A percentile compares a stretch with the other conserved stretches of the same genome.
Conservation (phyloP, 257 asterid species). For the Mentha longifolia region DNA sequence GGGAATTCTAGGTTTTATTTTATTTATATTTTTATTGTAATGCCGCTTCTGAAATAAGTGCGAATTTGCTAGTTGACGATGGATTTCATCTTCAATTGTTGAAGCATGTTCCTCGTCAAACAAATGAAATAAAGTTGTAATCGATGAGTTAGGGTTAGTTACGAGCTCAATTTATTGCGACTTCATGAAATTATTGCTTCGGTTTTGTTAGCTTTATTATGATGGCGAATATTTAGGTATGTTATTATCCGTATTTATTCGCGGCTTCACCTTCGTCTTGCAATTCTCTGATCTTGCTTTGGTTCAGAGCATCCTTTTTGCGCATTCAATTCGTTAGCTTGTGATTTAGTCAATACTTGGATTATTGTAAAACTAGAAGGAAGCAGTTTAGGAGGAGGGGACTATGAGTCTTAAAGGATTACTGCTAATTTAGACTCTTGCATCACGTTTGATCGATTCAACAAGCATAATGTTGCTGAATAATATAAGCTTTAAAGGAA, state of each 20-base stretch:
- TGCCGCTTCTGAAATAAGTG: slow-evolving; percentile 23
- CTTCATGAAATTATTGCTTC: slow-evolving; percentile 16
- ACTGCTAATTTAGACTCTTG: neutral
- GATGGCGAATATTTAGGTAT: neutral
- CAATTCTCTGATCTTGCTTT: neutral
- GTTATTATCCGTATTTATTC: neutral
- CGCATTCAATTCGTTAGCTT: neutral
- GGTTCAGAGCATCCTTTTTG: neutral
- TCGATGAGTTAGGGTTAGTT: slow-evolving; percentile 11
- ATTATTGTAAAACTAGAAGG: neutral
- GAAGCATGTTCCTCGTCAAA: slow-evolving; percentile 1
- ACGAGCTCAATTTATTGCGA: slow-evolving; percentile 1
- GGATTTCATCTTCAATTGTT: slow-evolving; percentile 8
- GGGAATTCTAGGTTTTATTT: neutral
- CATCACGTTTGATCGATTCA: neutral
- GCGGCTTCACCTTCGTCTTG: neutral
- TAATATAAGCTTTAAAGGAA: neutral
- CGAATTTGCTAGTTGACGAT: neutral
- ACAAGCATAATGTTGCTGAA: slow-evolving; percentile 1
- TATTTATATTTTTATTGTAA: neutral
- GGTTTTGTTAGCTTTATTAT: neutral
- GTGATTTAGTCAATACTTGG: neutral
- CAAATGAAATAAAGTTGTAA: neutral
- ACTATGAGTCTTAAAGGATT: neutral
- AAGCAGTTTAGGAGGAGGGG: slow-evolving; percentile 1